Evolutionary conservation across 148 eudicot genomes (phyloP), one percentile per base, ranked within the genome.

Genomic region (Camellia granthamiana): DNA sequence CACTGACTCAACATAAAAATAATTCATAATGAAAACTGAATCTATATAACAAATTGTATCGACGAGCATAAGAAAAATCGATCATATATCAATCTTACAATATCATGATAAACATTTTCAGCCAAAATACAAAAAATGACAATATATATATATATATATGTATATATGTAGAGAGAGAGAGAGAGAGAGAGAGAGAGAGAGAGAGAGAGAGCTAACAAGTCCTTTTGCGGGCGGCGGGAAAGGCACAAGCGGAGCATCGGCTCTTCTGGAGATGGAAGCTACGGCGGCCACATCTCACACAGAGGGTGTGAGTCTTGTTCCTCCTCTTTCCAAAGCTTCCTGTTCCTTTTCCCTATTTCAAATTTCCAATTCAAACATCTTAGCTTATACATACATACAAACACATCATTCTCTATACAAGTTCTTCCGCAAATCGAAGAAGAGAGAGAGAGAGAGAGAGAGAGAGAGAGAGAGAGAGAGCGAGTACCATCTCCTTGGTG

Each of bases 251-350:
- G 16, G 81, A 54, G 70, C 85, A 83, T 5, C 85, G 78, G 19
- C 85, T 83, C 85, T 83, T 83, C 85, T 83, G 85, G 73, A 83
- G 78, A 13, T 83, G 85, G 68, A 83, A 83, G 62, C 85, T 83
- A 23, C 85, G 81, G 62, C 85, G 85, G n/a, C 85, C 85, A 71
- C 85, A 83, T 42, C 85, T 73, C 49, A 83, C 78, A 78, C 85
- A 83, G 9, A 83, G 81, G 2, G 85, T 83, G 81, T 78, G 85
- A n/a, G 85, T 83, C 85, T 82, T 82, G 84, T 82, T 82, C 80
- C 84, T 82, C 80, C 84, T 77, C 84, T 82, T 81, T 44, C 84
- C 84, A 19, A 82, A 82, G 66, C 84, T 82, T 68, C 84, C 84
- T 19, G 84, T 82, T 73, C 85, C 85, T 81, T 83, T 83, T 7